Conservation (phyloP, 306 rosid species). For the Psophocarpus tetragonolobus region DNA sequence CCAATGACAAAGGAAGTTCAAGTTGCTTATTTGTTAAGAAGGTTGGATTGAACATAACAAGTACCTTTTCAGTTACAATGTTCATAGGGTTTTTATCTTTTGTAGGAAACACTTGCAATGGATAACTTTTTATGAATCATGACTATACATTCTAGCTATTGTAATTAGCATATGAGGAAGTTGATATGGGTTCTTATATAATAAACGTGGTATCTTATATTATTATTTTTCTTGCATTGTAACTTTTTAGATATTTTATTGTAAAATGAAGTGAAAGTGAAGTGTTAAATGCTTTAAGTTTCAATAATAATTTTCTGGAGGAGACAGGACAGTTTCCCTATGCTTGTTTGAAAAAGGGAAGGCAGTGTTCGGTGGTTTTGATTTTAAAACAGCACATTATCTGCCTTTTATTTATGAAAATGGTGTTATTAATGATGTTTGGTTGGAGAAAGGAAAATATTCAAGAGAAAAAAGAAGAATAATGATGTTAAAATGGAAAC, state of each 20-base stretch:
- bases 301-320: neutral
- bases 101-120: neutral
- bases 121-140: neutral
- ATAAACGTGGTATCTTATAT: neutral
- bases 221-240: neutral
- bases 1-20: constrained; percentile 96
- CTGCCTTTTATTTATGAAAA: no score
- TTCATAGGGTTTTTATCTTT: neutral
- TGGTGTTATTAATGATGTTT: no score
- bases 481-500: no score
- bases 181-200: neutral
- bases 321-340: neutral
- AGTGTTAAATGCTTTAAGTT: neutral
- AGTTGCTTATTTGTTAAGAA: constrained; percentile 80
- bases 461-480: no score
- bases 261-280: neutral
- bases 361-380: neutral
- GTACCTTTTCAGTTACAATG: constrained; percentile 1
- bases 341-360: neutral
- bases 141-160: neutral
- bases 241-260: neutral
- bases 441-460: neutral
- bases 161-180: constrained; percentile 22
- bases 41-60: constrained; percentile 61
- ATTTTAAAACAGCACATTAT: neutral